A percentile compares a stretch with the other conserved stretches of the same genome.
Conservation (phyloP, 768 basidiomycete genomes). For the Boletus reticulatus region DNA sequence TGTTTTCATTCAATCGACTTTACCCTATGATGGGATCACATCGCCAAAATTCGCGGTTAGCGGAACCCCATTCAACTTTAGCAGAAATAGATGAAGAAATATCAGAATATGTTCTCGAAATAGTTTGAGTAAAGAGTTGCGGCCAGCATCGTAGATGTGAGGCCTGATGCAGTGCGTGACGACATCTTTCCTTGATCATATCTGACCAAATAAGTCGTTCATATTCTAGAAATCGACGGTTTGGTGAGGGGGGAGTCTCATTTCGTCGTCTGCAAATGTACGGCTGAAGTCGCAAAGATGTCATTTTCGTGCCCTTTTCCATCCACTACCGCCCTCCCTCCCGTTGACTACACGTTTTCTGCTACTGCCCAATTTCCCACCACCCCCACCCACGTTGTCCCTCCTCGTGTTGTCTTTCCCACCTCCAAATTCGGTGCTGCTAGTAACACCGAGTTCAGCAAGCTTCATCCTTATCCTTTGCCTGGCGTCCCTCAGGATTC, state of each 20-base stretch:
- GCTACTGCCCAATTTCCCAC: neutral
- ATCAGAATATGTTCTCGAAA: too few species aligned
- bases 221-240: constrained; percentile 1
- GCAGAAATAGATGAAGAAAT: neutral
- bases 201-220: neutral
- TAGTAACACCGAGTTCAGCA: neutral
- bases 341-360: constrained; percentile 17
- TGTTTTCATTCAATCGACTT: neutral
- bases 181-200: neutral
- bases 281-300: neutral
- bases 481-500: constrained; percentile 45
- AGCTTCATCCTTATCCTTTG: constrained; percentile 8
- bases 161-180: neutral
- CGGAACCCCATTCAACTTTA: neutral
- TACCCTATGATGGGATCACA: neutral
- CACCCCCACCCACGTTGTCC: neutral
- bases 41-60: constrained; percentile 7
- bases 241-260: neutral
- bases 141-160: neutral
- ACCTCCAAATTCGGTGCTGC: neutral
- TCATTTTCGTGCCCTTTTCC: constrained; percentile 23
- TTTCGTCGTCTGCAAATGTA: neutral
- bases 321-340: constrained; percentile 2
- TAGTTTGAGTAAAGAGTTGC: neutral
- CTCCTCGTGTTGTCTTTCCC: constrained; percentile 1